A percentile compares a stretch with the other conserved stretches of the same genome.
Conservation (phyloP, 768 basidiomycete genomes). For the Galerina marginata region DNA sequence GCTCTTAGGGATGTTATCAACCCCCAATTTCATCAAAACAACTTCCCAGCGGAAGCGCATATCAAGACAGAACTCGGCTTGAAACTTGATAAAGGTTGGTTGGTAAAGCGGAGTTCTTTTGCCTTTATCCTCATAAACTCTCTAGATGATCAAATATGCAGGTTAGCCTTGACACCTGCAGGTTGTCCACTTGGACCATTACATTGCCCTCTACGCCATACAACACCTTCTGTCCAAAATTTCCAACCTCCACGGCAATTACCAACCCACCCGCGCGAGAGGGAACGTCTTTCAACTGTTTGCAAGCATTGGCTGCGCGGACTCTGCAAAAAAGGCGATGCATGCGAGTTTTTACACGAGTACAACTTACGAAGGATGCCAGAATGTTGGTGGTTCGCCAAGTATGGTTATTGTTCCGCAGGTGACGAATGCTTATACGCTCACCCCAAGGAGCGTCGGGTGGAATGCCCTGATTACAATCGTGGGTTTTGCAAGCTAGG, state of each 20-base stretch:
- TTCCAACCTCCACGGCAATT: constrained; percentile 87
- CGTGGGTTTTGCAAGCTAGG: constrained; percentile 95
- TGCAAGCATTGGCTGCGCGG: constrained; percentile 99
- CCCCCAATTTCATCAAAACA: constrained; percentile 95
- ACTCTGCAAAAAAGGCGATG: constrained; percentile 96
- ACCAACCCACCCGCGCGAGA: constrained; percentile 82
- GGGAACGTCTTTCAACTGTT: constrained; percentile 87
- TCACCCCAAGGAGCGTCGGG: constrained; percentile 88
- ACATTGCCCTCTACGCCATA: constrained; percentile 92
- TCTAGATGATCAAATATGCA: constrained; percentile 93
- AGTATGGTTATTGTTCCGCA: constrained; percentile 96
- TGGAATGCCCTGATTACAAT: constrained; percentile 95
- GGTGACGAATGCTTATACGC: constrained; percentile 98
- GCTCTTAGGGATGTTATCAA: constrained; percentile 71
- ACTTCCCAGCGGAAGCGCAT: constrained; percentile 79
- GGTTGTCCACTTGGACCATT: constrained; percentile 93
- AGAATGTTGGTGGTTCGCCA: constrained; percentile 98
- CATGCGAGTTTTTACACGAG: constrained; percentile 98
- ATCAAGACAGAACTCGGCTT: constrained; percentile 83
- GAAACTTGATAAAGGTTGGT: constrained; percentile 89
- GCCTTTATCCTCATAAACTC: constrained; percentile 2
- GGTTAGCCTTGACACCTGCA: constrained; percentile 76
- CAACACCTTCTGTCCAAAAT: constrained; percentile 84
- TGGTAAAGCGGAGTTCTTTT: not conserved
- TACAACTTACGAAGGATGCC: constrained; percentile 98